A percentile compares a stretch with the other conserved stretches of the same genome.
phyloP scores from a whole-genome alignment of 176 grass and related monocot genomes.

The Cenchrus purpureus region DNA sequence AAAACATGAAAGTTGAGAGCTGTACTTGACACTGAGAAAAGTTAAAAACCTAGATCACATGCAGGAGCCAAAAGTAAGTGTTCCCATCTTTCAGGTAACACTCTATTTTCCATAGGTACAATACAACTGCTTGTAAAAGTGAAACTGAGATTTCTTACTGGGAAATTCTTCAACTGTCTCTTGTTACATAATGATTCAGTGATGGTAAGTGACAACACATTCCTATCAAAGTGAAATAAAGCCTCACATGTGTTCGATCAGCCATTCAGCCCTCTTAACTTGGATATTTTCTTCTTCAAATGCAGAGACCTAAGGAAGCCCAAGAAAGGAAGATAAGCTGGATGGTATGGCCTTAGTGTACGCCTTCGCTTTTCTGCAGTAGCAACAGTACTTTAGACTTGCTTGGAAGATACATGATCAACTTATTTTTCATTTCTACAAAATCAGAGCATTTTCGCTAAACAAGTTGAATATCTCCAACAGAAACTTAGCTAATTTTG shows the following conservation, averaged over 20 bases:
- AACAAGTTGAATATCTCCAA: background rate
- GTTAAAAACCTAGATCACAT: background rate
- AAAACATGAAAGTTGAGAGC: background rate
- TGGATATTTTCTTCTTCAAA: slow-evolving; percentile 65
- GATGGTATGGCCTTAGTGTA: slow-evolving; percentile 29
- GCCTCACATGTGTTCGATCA: slow-evolving; percentile 18
- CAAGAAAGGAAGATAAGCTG: slow-evolving; percentile 61
- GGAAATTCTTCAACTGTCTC: background rate
- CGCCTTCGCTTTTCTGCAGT: slow-evolving; percentile 68
- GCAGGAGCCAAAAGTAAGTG: background rate
- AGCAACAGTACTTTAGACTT: slow-evolving; percentile 24
- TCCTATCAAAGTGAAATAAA: background rate
- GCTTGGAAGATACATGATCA: slow-evolving; percentile 21
- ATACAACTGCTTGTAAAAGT: background rate
- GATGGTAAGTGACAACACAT: background rate
- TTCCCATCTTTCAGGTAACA: background rate
- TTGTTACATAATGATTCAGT: background rate
- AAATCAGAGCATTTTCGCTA: background rate
- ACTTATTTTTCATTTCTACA: background rate
- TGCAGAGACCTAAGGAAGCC: slow-evolving; percentile 61
- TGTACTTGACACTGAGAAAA: background rate
- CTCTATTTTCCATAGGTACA: background rate
- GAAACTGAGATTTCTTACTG: background rate
- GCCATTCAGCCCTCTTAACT: slow-evolving; percentile 41
- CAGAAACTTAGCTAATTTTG: background rate